Percentiles rank a stretch among this genome's conserved stretches.
phyloP scores from a whole-genome alignment of 2,329 filamentous ascomycete genomes.

The Bisporella sp. region DNA sequence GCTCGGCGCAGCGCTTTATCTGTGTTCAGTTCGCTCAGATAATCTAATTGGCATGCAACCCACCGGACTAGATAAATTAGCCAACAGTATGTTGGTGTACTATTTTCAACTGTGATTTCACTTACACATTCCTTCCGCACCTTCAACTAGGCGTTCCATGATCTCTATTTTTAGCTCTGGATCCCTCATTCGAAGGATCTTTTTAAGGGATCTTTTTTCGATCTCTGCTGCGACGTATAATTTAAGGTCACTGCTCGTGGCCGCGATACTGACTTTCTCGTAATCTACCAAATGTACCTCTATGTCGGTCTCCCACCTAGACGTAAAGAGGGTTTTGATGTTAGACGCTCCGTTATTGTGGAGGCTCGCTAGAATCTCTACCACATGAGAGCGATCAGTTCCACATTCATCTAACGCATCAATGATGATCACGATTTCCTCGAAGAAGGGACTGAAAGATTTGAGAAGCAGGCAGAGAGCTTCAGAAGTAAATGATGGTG shows the following conservation, averaged over 20 bases:
- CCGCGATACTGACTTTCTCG: slow-evolving; percentile 5
- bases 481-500: neutral
- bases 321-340: slow-evolving; percentile 11
- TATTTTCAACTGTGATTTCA: neutral
- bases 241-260: slow-evolving; percentile 9
- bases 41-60: slow-evolving; percentile 27
- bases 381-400: slow-evolving; percentile 4
- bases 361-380: slow-evolving; percentile 4
- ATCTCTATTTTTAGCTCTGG: slow-evolving; percentile 11
- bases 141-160: slow-evolving; percentile 7
- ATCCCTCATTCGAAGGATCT: slow-evolving; percentile 5
- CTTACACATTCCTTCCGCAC: slow-evolving; percentile 19
- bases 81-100: neutral
- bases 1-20: slow-evolving; percentile 19
- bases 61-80: slow-evolving; percentile 22
- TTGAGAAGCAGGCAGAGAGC: slow-evolving; percentile 3
- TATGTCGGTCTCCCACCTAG: slow-evolving; percentile 12
- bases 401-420: slow-evolving; percentile 25
- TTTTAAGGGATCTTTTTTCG: slow-evolving; percentile 3
- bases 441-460: slow-evolving; percentile 7
- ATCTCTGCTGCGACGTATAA: slow-evolving; percentile 9
- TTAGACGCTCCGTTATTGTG: slow-evolving; percentile 1
- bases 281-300: neutral
- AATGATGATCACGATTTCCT: slow-evolving; percentile 16
- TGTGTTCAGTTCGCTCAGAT: slow-evolving; percentile 19